Conservation (phyloP, 257 asterid species). For the Hygrophila difformis region DNA sequence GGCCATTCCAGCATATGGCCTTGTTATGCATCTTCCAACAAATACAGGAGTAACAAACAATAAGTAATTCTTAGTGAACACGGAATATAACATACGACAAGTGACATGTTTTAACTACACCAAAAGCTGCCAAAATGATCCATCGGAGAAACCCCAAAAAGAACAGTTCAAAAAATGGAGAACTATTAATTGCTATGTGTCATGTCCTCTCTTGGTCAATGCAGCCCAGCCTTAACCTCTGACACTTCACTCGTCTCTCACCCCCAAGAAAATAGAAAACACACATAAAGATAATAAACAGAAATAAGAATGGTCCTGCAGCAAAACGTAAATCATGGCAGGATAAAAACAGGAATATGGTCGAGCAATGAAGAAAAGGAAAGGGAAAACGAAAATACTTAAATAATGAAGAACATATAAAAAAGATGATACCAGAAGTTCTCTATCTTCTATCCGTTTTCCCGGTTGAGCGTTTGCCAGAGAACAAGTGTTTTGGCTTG, state of each 20-base stretch:
- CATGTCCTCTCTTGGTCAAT: no score
- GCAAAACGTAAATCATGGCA: no score
- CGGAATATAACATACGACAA: no score
- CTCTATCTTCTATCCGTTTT: slow-evolving; percentile 73
- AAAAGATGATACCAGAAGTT: slow-evolving; percentile 51
- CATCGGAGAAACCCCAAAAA: not conserved
- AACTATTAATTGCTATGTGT: no score
- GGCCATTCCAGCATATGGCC: not conserved
- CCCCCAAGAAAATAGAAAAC: not conserved
- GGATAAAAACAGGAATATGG: no score
- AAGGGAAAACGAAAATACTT: no score
- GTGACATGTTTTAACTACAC: no score
- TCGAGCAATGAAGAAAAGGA: no score
- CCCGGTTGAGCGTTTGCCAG: slow-evolving; percentile 77
- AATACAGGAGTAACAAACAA: not conserved
- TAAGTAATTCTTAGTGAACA: no score
- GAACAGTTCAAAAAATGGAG: no score
- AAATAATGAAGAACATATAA: no score
- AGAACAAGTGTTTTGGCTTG: slow-evolving; percentile 72
- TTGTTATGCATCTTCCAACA: not conserved
- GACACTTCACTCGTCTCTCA: not conserved
- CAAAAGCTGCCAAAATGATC: not conserved
- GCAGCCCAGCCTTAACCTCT: not conserved
- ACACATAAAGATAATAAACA: no score
- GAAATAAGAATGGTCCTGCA: not conserved